A percentile compares a stretch with the other conserved stretches of the same genome.
These are phyloP conservation scores for Solanum hybrid DNA, from an alignment of 305 asterid genomes.

Conservation along the genomic window DNA sequence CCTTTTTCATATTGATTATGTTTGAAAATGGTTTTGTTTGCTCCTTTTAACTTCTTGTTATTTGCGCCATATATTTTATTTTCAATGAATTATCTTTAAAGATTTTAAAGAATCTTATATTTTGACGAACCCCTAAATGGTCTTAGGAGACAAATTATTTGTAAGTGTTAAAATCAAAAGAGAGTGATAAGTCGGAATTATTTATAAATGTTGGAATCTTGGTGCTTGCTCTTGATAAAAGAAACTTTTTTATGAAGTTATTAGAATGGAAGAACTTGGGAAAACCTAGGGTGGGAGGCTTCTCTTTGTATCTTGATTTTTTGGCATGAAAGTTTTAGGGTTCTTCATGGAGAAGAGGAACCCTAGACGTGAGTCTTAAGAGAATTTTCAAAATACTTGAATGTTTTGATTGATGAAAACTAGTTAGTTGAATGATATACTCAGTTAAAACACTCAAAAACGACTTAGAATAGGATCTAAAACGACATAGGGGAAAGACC, in stretches of 20 bases:
- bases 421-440: too few relatives aligned
- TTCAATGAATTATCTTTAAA: neutral
- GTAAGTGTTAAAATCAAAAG: neutral
- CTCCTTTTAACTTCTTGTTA: neutral
- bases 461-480: too few relatives aligned
- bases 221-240: too few relatives aligned
- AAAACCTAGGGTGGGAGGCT: neutral
- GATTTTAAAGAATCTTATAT: neutral
- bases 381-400: neutral
- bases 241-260: too few relatives aligned
- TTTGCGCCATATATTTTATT: neutral
- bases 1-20: neutral
- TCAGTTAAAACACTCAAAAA: too few relatives aligned
- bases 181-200: neutral
- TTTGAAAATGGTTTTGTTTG: neutral
- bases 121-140: neutral
- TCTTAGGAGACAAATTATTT: neutral
- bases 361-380: neutral
- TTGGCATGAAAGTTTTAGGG: neutral
- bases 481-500: too few relatives aligned
- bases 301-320: neutral
- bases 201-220: too few relatives aligned
- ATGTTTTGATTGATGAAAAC: neutral
- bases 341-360: neutral
- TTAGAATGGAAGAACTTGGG: neutral